These are phyloP conservation scores for Glycyrrhiza uralensis DNA, from an alignment of 306 rosid genomes.

Conservation along the genomic window DNA sequence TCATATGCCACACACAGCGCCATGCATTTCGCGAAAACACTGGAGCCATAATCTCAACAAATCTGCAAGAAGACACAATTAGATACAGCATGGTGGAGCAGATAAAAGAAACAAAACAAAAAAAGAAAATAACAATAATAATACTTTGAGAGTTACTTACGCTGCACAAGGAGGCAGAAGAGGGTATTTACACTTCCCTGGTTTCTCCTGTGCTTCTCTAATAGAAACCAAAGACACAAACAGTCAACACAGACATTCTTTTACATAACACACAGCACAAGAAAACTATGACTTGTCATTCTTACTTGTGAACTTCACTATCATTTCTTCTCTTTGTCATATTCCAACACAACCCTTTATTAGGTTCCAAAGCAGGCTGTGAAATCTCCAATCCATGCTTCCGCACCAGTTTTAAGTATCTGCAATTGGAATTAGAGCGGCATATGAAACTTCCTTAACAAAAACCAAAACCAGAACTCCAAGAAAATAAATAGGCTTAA, in stretches of 20 bases:
- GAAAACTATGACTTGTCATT: slow-evolving; percentile 1
- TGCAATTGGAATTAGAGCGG: slow-evolving; percentile 28
- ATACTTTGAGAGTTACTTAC: slow-evolving; percentile 41
- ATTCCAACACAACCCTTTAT: slow-evolving; percentile 74
- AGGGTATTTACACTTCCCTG: slow-evolving; percentile 88
- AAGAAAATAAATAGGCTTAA: no score
- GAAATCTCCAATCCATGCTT: slow-evolving; percentile 97
- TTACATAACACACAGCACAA: background rate
- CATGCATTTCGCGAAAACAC: slow-evolving; percentile 94
- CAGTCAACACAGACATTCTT: slow-evolving; percentile 2
- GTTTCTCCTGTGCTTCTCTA: slow-evolving; percentile 71
- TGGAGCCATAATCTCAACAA: slow-evolving; percentile 98
- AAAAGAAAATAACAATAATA: background rate
- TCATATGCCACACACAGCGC: slow-evolving; percentile 99
- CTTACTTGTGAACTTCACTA: slow-evolving; percentile 94
- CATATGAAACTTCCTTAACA: background rate
- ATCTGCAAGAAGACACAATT: slow-evolving; percentile 42
- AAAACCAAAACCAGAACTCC: background rate
- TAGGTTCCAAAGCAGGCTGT: slow-evolving; percentile 90
- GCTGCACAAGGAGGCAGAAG: slow-evolving; percentile 97
- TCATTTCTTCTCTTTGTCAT: slow-evolving; percentile 88
- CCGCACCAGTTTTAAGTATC: slow-evolving; percentile 69
- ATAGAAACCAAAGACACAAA: slow-evolving; percentile 15
- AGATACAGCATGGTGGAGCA: slow-evolving; percentile 4
- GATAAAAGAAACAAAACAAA: background rate